A percentile compares a stretch with the other conserved stretches of the same genome.
phyloP scores from a whole-genome alignment of 345 rosid genomes.

The Passiflora organensis region DNA sequence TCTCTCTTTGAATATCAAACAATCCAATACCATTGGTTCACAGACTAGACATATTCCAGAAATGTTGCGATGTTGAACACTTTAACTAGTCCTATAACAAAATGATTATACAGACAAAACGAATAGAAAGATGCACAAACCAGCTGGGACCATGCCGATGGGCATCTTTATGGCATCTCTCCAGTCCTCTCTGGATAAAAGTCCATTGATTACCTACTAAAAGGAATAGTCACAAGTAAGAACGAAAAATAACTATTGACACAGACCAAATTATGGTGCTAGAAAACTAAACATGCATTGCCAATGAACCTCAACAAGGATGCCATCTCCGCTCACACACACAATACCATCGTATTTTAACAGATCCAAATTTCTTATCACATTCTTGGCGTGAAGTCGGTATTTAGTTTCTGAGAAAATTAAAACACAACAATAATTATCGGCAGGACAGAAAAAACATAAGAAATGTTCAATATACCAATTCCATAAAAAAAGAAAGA shows the following conservation, averaged over 20 bases:
- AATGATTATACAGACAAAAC: background rate
- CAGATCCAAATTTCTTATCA: constrained; percentile 51
- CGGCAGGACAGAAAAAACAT: background rate
- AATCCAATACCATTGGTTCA: too few relatives aligned
- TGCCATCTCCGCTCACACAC: constrained; percentile 93
- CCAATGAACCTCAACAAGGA: constrained; percentile 81
- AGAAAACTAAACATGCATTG: background rate
- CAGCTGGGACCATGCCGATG: constrained; percentile 85
- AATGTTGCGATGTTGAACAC: background rate
- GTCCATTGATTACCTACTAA: constrained; percentile 95
- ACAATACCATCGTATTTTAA: constrained; percentile 74
- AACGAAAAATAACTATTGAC: too few relatives aligned
- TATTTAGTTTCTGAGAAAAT: constrained; percentile 54
- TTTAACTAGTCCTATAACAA: background rate
- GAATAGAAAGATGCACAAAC: constrained; percentile 40
- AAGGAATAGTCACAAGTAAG: constrained; percentile 28
- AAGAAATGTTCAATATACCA: background rate
- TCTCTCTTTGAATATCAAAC: too few relatives aligned
- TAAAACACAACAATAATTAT: background rate
- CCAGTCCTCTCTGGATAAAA: constrained; percentile 92
- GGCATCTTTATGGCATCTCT: constrained; percentile 66
- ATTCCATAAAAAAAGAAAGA: background rate
- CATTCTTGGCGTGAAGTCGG: constrained; percentile 79
- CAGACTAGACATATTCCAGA: background rate
- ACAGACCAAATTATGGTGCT: constrained; percentile 7